A percentile compares a stretch with the other conserved stretches of the same genome.
Conservation (phyloP, 2,329 filamentous ascomycete genomes). For the Reticulascus tulasneorum region DNA sequence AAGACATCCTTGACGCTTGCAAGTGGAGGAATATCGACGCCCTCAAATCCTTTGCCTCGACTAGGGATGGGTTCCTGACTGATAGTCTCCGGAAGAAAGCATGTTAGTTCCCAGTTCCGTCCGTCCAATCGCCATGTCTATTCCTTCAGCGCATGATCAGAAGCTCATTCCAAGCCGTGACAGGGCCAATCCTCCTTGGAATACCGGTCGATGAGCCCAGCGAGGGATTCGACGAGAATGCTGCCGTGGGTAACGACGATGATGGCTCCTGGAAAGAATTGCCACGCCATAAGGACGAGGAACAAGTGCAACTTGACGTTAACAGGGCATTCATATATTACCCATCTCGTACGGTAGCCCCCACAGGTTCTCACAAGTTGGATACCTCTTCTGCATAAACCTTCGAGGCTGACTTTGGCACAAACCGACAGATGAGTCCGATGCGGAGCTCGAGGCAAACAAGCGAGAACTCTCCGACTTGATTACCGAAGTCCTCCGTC, state of each 20-base stretch:
- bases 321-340: constrained; percentile 98
- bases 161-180: constrained; percentile 4
- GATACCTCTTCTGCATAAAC: too few species aligned
- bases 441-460: constrained; percentile 63
- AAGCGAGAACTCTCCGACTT: constrained; percentile 75
- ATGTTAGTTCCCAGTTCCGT: constrained; percentile 58
- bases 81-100: constrained; percentile 67
- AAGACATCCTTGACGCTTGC: constrained; percentile 58
- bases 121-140: neutral
- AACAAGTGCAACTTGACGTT: constrained; percentile 88
- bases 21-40: constrained; percentile 49
- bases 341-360: constrained; percentile 62
- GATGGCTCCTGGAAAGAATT: constrained; percentile 54
- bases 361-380: too few species aligned
- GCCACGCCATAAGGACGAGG: constrained; percentile 77
- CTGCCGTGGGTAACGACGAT: constrained; percentile 11
- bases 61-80: constrained; percentile 62
- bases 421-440: constrained; percentile 56
- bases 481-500: constrained; percentile 76
- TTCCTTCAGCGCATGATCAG: constrained; percentile 5
- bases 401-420: too few species aligned
- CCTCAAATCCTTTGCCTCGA: constrained; percentile 56
- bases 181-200: constrained; percentile 62
- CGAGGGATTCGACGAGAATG: constrained; percentile 11
- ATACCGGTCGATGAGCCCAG: constrained; percentile 19